Evolutionary conservation across 1,139 yeast species (phyloP), one percentile per base, ranked within the genome.

Genomic region (Hyphopichia burtonii): DNA sequence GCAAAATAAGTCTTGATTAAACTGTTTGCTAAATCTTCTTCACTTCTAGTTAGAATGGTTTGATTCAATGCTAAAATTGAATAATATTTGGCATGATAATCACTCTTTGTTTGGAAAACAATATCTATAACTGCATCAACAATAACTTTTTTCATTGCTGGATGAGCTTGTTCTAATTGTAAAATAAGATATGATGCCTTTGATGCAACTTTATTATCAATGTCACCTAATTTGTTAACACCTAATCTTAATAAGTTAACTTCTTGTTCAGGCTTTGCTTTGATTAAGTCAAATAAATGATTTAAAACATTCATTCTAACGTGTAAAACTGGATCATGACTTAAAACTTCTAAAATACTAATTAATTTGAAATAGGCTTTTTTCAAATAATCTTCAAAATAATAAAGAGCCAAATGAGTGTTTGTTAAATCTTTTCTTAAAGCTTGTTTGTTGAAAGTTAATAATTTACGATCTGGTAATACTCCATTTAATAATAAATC

Each of bases 251-350:
- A 73, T 51, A 94, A 71, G 61, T 94, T 93, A 39, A 85, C 95
- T 65, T 93, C 99, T 68, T 94, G 99, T 67, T 93, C 99, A 3
- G 99, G 98, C 61, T 91, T 93, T 14, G 86, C 76, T 51, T 81
- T 83, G 46, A 93, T 69, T 36, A 93, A 72, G 47, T 88, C 96
- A 52, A 91, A 86, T 34, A 91, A 76, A 57, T 88, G 93, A 37
- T 78, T 71, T 31, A 90, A 76, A 32, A 87, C 82, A 48, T 81
- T 87, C 74, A 85, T 77, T 61, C 96, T 81, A 34, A 93, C 96
- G 58, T 87, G 94, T 43, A 85, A 80, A 54, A 93, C 90, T n/a
- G 97, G 87, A 62, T 93, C 99, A 57, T 89, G 96, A 19, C 89
- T 78, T 41, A 93, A 73, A 15, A 68, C 64, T 63, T 90, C 97